Percentiles rank a stretch among this genome's conserved stretches.
Evolutionary conservation across 305 asterid genomes (phyloP).

Genomic region (Fraxinus angustifolia): DNA sequence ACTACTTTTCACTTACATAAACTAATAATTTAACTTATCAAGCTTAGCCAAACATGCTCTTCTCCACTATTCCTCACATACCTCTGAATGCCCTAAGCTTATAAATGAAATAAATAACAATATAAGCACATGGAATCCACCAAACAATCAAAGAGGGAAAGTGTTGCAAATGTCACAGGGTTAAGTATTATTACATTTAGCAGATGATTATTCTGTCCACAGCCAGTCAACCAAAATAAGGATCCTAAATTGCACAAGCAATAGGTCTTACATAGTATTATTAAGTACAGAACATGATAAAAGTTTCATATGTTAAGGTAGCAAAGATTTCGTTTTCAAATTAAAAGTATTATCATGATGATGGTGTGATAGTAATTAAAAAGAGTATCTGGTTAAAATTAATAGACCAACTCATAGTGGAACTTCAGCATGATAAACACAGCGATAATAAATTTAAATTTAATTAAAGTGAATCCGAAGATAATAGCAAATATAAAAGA

Average conservation of each 20-base stretch:
- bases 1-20: not conserved
- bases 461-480: not conserved
- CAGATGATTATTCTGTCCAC: not conserved
- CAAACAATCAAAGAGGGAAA: not conserved
- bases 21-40: not conserved
- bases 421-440: not conserved
- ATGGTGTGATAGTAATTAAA: not conserved
- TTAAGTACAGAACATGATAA: not conserved
- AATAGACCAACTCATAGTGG: not conserved
- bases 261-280: not conserved
- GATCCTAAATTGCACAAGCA: not conserved
- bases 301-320: not conserved
- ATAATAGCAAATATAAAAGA: not conserved
- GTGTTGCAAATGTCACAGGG: not conserved
- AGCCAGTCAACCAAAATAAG: not conserved
- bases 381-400: not conserved
- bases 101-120: not conserved
- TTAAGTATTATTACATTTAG: not conserved
- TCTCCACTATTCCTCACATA: not conserved
- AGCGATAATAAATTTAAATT: not conserved
- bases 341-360: not conserved
- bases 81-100: not conserved
- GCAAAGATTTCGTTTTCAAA: not conserved
- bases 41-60: not conserved
- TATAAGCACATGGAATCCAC: not conserved